These are phyloP conservation scores for Blastobotrys peoriensis DNA, from an alignment of 805 yeast species.

Conservation along the genomic window DNA sequence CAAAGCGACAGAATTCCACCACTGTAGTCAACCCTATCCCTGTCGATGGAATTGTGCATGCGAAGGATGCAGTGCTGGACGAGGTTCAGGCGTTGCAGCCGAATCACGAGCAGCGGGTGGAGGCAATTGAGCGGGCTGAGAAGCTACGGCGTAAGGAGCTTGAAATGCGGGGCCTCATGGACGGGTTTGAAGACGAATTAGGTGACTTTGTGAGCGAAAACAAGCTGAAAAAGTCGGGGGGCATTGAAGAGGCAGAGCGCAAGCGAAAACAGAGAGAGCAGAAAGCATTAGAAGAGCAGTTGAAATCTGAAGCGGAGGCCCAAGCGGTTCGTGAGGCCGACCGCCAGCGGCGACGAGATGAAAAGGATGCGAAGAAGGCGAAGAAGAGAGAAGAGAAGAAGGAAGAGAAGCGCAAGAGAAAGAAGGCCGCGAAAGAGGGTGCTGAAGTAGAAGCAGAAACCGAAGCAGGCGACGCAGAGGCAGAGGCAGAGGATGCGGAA, in stretches of 20 bases:
- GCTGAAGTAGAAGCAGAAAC: not conserved
- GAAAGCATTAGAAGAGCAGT: slow-evolving; percentile 50
- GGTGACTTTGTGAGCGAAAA: slow-evolving; percentile 77
- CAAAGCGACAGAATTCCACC: slow-evolving; percentile 35
- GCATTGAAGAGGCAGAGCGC: slow-evolving; percentile 80
- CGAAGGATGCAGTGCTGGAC: slow-evolving; percentile 61
- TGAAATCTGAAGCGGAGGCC: slow-evolving; percentile 25
- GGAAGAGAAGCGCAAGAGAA: slow-evolving; percentile 8
- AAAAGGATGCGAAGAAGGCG: slow-evolving; percentile 13
- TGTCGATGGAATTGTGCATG: slow-evolving; percentile 24
- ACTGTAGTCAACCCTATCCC: slow-evolving; percentile 27
- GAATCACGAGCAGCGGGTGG: slow-evolving; percentile 75
- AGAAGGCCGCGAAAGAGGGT: not conserved
- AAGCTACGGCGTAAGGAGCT: slow-evolving; percentile 67
- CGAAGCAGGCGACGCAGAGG: slow-evolving; percentile 9
- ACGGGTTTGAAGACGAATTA: slow-evolving; percentile 77
- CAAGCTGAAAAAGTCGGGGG: slow-evolving; percentile 76
- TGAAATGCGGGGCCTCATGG: slow-evolving; percentile 42
- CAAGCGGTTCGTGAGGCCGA: slow-evolving; percentile 10
- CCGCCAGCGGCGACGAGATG: slow-evolving; percentile 14
- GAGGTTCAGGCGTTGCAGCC: slow-evolving; percentile 80
- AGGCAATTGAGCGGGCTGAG: slow-evolving; percentile 87
- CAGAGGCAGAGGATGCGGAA: slow-evolving; percentile 1
- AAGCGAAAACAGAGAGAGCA: slow-evolving; percentile 60
- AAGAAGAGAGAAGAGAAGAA: slow-evolving; percentile 2